These are phyloP conservation scores for Karstenula rhodostoma DNA, from an alignment of 2,329 filamentous ascomycete genomes.

Conservation along the genomic window DNA sequence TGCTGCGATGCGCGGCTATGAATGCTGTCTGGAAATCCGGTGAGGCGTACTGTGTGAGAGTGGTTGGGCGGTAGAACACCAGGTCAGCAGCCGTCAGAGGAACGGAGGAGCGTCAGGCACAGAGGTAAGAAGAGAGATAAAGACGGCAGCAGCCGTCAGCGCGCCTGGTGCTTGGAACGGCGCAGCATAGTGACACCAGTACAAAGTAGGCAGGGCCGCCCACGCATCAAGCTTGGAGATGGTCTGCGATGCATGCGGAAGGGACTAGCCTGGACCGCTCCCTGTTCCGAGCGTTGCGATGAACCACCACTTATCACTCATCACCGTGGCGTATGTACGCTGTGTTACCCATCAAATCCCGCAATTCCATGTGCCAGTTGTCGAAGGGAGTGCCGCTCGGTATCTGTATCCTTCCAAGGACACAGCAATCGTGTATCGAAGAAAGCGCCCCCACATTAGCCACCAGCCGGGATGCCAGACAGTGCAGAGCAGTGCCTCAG, in stretches of 20 bases:
- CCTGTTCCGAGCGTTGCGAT: conserved; percentile 4
- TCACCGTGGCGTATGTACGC: not conserved
- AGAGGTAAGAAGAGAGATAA: not conserved
- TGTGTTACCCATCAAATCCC: conserved; percentile 8
- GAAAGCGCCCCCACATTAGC: conserved; percentile 10
- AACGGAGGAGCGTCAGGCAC: not conserved
- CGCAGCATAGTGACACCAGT: conserved; percentile 7
- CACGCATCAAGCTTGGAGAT: conserved; percentile 6
- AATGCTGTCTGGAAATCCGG: not conserved
- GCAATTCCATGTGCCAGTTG: not conserved
- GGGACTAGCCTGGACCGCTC: conserved; percentile 1
- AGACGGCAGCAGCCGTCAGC: conserved; percentile 10
- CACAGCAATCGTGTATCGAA: not conserved
- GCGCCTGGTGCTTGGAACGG: conserved; percentile 11
- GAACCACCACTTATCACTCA: not conserved
- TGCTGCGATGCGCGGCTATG: not conserved
- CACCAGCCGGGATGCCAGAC: not conserved
- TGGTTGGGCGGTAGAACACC: not conserved
- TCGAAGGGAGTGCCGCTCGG: not conserved
- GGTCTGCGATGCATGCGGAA: conserved; percentile 12
- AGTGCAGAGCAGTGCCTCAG: not conserved
- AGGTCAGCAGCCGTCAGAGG: conserved; percentile 1
- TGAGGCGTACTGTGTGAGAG: not conserved
- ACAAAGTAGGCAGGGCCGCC: conserved; percentile 11
- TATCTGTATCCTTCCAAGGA: not conserved